Base-by-base conservation (phyloP, 345 rosid species). In the Citrus mangshanensis region DNA sequence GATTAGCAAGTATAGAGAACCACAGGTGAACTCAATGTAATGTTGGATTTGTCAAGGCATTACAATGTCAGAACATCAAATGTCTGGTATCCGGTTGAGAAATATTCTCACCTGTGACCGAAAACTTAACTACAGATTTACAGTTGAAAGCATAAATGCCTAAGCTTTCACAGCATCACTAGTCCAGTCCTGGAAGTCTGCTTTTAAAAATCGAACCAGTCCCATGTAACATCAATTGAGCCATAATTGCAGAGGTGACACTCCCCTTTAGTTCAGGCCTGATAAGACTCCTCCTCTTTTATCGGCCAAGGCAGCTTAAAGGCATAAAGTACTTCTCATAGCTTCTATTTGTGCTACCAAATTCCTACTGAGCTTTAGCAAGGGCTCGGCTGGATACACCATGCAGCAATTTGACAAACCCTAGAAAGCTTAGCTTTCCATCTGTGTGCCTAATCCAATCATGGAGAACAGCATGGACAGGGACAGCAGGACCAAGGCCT, bases 381-480 rank as follows among this genome's bases (percentile, higher is more conserved):
- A 90, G 66, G 18, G 82, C 76, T 59, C 97, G 93, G 81, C 92
- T 91, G 1, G 99, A 91, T 34, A 86, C 85, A 49, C 99, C 98
- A 72, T 91, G 98, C 82, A 96, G 81, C 86, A 96, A 81, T 81
- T 94, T 96, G 64, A 94, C 88, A 79, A 94, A 96, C 25, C 99
- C 99, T 0, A 88, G 92, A 83, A 96, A 96, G 83, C 99, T 96
- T 74, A 96, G 91, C 85, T 94, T 93, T 56, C 99, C 99, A 86
- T 96, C 98, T 0, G 94, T 88, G 73, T 96, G 98, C 80, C 98
- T 87, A 69, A 96, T 89, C 99, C 99, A 96, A 74, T 96, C 99
- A 4, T 94, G 92, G 65, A 96, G 97, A 64, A 96, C 97, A 6
- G 93, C 91, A 18, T 92, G 95, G 65, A 96, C 95, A 16, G 99